phyloP scores from a whole-genome alignment of 768 basidiomycete genomes.

The Candolleomyces aberdarensis region DNA sequence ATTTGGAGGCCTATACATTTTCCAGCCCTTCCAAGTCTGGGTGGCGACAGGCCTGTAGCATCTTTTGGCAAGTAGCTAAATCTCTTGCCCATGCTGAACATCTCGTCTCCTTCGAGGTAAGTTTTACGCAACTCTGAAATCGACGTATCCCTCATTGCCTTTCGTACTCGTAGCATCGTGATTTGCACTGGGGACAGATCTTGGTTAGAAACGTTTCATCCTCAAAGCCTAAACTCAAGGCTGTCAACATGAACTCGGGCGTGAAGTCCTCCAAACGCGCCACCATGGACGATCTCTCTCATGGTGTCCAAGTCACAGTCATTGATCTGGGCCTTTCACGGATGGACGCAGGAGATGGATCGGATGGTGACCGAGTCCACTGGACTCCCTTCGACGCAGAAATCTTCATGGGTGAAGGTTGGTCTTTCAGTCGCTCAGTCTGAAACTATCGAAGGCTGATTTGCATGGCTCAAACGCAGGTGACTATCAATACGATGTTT shows the following conservation, averaged over 20 bases:
- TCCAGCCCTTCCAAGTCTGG: conserved; percentile 47
- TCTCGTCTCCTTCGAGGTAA: conserved; percentile 83
- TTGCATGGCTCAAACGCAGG: conserved; percentile 36
- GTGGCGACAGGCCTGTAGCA: conserved; percentile 84
- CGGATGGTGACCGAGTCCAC: conserved; percentile 45
- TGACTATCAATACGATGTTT: conserved; percentile 93
- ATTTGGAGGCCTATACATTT: conserved; percentile 86
- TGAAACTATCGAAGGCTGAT: neutral
- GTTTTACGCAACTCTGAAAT: conserved; percentile 15
- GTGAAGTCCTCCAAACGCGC: conserved; percentile 26
- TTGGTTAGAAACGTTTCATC: conserved; percentile 60
- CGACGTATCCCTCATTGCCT: neutral
- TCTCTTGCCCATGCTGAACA: conserved; percentile 79
- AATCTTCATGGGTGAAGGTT: conserved; percentile 89
- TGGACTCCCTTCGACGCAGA: conserved; percentile 88
- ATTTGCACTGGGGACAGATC: conserved; percentile 98
- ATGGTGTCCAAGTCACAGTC: conserved; percentile 77
- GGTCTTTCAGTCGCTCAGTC: conserved; percentile 8
- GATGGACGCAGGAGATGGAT: conserved; percentile 58
- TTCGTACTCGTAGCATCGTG: conserved; percentile 73
- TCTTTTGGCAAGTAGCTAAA: conserved; percentile 89
- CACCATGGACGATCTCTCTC: conserved; percentile 61
- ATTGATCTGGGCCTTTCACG: conserved; percentile 95
- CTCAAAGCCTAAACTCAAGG: conserved; percentile 23
- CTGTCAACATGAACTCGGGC: conserved; percentile 28